Evolutionary conservation across 345 rosid species (phyloP).

Genomic region (Diplotaxis tenuifolia): DNA sequence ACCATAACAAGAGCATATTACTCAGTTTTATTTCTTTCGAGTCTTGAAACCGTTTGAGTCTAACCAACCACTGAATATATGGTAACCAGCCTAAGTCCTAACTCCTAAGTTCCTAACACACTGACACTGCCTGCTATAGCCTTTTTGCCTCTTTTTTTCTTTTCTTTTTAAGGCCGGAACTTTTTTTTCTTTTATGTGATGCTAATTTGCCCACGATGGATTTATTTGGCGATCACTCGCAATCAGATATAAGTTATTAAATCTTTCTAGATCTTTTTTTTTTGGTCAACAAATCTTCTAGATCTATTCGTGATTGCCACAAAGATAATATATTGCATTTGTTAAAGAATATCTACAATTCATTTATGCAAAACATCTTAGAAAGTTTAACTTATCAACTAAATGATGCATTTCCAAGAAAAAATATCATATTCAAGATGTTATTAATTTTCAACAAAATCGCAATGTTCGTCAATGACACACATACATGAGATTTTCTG

Average conservation of each 20-base stretch:
- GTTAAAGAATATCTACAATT: not conserved
- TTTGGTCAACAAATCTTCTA: no score
- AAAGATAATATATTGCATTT: not conserved
- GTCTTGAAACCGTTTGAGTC: not conserved
- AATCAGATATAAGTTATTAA: not conserved
- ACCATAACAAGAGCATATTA: not conserved
- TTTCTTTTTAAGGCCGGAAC: not conserved
- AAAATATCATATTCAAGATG: not conserved
- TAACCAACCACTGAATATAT: slow-evolving; percentile 6
- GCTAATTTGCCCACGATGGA: slow-evolving; percentile 16
- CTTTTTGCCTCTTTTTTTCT: slow-evolving; percentile 17
- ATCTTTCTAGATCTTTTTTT: no score
- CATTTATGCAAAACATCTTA: not conserved
- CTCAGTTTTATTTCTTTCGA: not conserved
- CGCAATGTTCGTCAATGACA: not conserved
- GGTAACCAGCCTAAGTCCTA: slow-evolving; percentile 5
- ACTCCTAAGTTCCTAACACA: slow-evolving; percentile 7
- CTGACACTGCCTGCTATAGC: slow-evolving; percentile 20
- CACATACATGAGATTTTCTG: no score
- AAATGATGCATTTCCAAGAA: not conserved
- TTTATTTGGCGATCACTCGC: not conserved
- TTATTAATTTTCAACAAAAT: not conserved
- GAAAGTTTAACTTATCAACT: not conserved
- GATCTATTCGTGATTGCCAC: slow-evolving; percentile 19
- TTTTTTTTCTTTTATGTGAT: slow-evolving; percentile 4